Base-by-base conservation (phyloP, 164 flowering plant genomes). In the Magnolia sinica region DNA sequence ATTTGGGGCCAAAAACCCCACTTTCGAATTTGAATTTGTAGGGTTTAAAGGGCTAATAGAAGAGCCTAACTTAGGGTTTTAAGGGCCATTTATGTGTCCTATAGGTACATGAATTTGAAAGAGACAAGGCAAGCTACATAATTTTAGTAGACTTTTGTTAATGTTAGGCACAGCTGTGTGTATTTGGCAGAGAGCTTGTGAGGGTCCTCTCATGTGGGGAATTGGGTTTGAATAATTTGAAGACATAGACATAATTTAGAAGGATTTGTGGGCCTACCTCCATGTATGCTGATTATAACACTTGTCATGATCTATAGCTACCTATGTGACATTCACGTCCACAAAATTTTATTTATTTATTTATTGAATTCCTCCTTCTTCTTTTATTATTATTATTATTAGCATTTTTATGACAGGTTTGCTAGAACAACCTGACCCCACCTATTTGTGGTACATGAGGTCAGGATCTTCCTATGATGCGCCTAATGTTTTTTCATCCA, bases 141-240 rank as follows among this genome's bases (percentile, higher is more conserved):
- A 72, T 55, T 52, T 20, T 37, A 37, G 59, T 6, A 1, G 7
- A 52, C 1, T 45, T 72, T 22, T 72, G 0, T 5, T 24, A 72
- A 11, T n/a, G 31, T 55, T 14, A 72, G 74, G 8, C 64, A 72
- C 74, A 72, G 74, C 74, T 72, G 74, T 72, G 74, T 52, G 45
- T 37, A 37, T 72, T 72, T 72, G 74, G 18, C 65, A 37, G 45
- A 72, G 65, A 72, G 31, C 64, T 55, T 23, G 74, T 45, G 8
- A 27, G 20, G 64, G 64, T 19, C 64, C 31, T 49, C 49, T 68
- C 49, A 18, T 68, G 51, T 29, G 20, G 29, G 64, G 64, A 22
- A 58, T 16, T 65, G 29, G 24, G 14, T 23, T 72, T 72, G 74
- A 72, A 72, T 72, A 72, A 55, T 72, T 23, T 55, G 20, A 23